Evolutionary conservation across 148 eudicot species (phyloP).

Genomic region (Beta vulgaris): DNA sequence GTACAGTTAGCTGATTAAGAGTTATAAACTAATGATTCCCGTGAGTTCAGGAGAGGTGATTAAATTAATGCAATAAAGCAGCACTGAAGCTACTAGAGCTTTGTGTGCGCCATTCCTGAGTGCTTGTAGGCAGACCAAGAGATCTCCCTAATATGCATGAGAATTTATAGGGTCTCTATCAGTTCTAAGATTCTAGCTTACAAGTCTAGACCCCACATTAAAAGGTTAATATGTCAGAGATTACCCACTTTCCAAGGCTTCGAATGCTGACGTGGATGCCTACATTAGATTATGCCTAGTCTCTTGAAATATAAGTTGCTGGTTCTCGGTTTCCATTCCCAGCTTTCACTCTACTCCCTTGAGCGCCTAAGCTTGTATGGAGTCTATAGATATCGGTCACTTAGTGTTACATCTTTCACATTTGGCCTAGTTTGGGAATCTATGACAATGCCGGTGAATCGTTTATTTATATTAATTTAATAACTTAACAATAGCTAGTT

Average conservation of each 20-base stretch:
- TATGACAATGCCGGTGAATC: not conserved
- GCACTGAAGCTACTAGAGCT: conserved; percentile 25
- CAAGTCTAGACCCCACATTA: conserved; percentile 12
- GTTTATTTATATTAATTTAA: no score
- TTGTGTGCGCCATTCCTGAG: conserved; percentile 7
- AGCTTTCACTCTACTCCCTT: not conserved
- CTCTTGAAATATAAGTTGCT: not conserved
- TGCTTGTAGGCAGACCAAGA: conserved; percentile 14
- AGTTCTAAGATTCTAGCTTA: conserved; percentile 9
- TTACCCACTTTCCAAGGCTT: conserved; percentile 13
- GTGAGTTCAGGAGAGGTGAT: conserved; percentile 20
- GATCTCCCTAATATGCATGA: conserved; percentile 4
- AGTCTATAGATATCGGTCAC: not conserved
- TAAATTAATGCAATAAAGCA: conserved; percentile 3
- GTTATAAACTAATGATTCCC: conserved; percentile 15
- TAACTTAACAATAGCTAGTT: not conserved
- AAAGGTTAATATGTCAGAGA: conserved; percentile 13
- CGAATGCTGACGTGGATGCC: conserved; percentile 10
- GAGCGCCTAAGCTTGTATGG: conserved; percentile 4
- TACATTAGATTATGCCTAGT: conserved; percentile 3
- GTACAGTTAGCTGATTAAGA: conserved; percentile 16
- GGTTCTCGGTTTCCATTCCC: conserved; percentile 3
- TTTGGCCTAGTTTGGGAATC: not conserved
- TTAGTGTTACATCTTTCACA: not conserved
- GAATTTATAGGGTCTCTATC: conserved; percentile 10